Conservation (phyloP, 441 rosid species). For the Iberis amara region DNA sequence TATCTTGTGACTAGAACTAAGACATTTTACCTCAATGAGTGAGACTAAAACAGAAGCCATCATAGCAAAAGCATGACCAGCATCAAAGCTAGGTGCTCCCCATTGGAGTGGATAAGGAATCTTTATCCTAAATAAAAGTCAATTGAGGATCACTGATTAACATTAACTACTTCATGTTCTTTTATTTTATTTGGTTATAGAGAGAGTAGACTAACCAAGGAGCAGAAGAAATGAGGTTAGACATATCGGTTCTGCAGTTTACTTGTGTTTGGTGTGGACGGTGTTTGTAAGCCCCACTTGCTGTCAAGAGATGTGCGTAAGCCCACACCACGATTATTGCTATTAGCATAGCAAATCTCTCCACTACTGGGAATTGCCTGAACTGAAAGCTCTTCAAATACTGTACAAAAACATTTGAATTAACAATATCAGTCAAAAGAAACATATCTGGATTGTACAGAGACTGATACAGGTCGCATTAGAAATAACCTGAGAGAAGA, state of each 20-base stretch:
- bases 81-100: slow-evolving; percentile 99
- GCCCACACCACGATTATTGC: slow-evolving; percentile 82
- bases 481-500: slow-evolving; percentile 74
- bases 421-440: not conserved
- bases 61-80: slow-evolving; percentile 98
- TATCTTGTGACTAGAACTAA: no score
- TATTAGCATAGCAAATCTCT: slow-evolving; percentile 86
- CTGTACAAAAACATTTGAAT: slow-evolving; percentile 40
- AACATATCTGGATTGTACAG: not conserved
- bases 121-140: slow-evolving; percentile 62
- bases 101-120: slow-evolving; percentile 98
- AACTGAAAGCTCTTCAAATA: slow-evolving; percentile 74
- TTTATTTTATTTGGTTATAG: not conserved
- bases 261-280: slow-evolving; percentile 69
- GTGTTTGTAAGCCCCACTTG: slow-evolving; percentile 95
- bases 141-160: slow-evolving; percentile 1
- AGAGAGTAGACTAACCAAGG: slow-evolving; percentile 61
- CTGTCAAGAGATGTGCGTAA: slow-evolving; percentile 93
- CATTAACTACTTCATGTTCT: not conserved
- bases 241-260: slow-evolving; percentile 91
- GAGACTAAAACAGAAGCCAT: slow-evolving; percentile 97
- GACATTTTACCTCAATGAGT: slow-evolving; percentile 63
- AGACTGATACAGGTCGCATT: not conserved
- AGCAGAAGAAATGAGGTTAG: slow-evolving; percentile 95
- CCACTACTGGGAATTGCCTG: slow-evolving; percentile 68